Conservation (phyloP, 31 red algal genomes). For the Endocladia muricata region DNA sequence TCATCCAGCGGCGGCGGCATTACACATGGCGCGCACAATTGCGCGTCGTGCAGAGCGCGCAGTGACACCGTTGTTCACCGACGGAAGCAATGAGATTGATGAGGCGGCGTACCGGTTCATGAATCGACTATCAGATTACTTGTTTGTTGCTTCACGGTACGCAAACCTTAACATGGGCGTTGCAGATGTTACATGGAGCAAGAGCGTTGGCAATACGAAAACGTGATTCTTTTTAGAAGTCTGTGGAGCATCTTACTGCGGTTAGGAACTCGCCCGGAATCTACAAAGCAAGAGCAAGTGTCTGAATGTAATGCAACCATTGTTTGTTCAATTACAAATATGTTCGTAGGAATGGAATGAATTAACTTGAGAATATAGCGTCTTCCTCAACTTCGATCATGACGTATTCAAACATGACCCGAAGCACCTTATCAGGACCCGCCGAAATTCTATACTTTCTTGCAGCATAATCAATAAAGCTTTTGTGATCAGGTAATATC, state of each 20-base stretch:
- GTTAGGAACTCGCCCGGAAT: no score
- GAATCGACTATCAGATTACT: slow-evolving; percentile 76
- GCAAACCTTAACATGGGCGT: slow-evolving; percentile 48
- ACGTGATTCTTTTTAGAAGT: no score
- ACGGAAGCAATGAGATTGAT: slow-evolving; percentile 33
- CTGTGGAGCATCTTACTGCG: no score
- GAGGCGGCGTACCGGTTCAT: slow-evolving; percentile 65
- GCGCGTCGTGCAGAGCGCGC: slow-evolving; percentile 64
- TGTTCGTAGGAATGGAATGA: no score
- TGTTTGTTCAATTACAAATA: no score
- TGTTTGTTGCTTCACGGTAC: slow-evolving; percentile 59
- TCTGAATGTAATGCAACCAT: no score
- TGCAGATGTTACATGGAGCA: slow-evolving; percentile 41
- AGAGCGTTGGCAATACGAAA: no score
- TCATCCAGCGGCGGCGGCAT: slow-evolving; percentile 53
- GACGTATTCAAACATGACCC: slow-evolving; percentile 37
- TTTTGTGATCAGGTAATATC: background rate
- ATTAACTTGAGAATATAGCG: slow-evolving; percentile 8
- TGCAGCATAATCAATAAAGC: slow-evolving; percentile 16
- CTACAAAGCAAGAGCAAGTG: no score
- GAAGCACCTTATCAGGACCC: slow-evolving; percentile 28
- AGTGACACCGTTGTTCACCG: slow-evolving; percentile 47
- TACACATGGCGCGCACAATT: slow-evolving; percentile 75
- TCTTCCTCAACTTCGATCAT: slow-evolving; percentile 34
- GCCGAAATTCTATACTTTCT: slow-evolving; percentile 26